phyloP scores from a whole-genome alignment of 176 grass and related monocot genomes.

The Bromus sterilis region DNA sequence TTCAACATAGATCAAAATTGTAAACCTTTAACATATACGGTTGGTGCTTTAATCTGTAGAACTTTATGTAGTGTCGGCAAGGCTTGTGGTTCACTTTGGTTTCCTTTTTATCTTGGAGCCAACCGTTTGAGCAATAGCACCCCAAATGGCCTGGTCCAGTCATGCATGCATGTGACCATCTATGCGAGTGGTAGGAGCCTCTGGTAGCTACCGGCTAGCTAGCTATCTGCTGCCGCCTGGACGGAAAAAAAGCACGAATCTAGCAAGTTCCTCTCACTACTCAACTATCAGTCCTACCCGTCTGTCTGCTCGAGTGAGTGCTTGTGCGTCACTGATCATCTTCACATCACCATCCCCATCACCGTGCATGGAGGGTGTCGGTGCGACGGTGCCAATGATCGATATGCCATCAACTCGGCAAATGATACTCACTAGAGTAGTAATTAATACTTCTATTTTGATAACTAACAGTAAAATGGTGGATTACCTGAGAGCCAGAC shows the following conservation, averaged over 20 bases:
- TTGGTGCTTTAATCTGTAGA: not conserved
- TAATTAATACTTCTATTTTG: not conserved
- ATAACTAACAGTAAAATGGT: not conserved
- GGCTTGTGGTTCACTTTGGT: not conserved
- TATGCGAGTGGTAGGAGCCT: not conserved
- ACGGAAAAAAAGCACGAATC: not conserved
- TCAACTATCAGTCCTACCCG: not conserved
- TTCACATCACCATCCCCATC: not conserved
- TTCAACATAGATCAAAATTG: not conserved
- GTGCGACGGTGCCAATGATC: not conserved
- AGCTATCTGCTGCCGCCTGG: not conserved
- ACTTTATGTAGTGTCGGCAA: not conserved
- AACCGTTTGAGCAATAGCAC: not conserved
- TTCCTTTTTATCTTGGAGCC: not conserved
- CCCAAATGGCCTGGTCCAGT: not conserved
- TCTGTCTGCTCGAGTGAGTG: not conserved
- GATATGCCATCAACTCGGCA: not conserved
- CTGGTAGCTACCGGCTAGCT: not conserved
- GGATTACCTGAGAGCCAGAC: slow-evolving; percentile 81
- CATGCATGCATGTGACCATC: not conserved
- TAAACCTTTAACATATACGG: not conserved
- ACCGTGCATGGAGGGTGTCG: not conserved
- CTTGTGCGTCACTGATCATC: not conserved
- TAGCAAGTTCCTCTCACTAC: not conserved
- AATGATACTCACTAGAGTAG: not conserved